Conservation (phyloP, 805 yeast species). For the Candida silvatica region DNA sequence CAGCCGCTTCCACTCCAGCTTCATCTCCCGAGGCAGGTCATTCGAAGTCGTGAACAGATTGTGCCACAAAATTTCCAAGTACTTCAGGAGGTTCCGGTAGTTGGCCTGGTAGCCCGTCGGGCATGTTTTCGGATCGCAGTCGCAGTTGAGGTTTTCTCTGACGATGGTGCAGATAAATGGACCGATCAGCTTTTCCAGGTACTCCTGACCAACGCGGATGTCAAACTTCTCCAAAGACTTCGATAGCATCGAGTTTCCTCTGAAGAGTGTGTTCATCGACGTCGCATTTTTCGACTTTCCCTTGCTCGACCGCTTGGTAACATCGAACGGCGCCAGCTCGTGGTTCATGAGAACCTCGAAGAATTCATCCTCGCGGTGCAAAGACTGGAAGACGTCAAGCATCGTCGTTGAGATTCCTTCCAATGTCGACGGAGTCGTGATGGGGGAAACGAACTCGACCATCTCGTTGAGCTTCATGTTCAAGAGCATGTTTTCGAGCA, state of each 20-base stretch:
- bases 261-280: conserved; percentile 49
- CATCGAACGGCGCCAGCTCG: conserved; percentile 48
- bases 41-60: conserved; percentile 57
- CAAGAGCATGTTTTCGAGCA: conserved; percentile 52
- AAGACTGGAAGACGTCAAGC: conserved; percentile 66
- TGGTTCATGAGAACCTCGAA: conserved; percentile 57
- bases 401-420: conserved; percentile 51
- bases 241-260: conserved; percentile 81
- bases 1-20: conserved; percentile 52
- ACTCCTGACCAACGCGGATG: conserved; percentile 70
- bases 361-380: conserved; percentile 65
- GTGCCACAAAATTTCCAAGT: conserved; percentile 56
- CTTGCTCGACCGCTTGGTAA: conserved; percentile 34
- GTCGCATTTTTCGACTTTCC: conserved; percentile 12
- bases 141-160: conserved; percentile 49
- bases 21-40: conserved; percentile 65
- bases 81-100: conserved; percentile 27
- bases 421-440: conserved; percentile 27
- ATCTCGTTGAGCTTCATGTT: conserved; percentile 45
- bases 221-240: conserved; percentile 74
- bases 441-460: conserved; percentile 35
- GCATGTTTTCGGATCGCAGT: conserved; percentile 65
- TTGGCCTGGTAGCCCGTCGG: conserved; percentile 27
- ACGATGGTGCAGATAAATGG: conserved; percentile 48
- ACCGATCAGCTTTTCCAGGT: conserved; percentile 65